phyloP scores from a whole-genome alignment of 129 eudicot genomes.

The Cynara cardunculus region DNA sequence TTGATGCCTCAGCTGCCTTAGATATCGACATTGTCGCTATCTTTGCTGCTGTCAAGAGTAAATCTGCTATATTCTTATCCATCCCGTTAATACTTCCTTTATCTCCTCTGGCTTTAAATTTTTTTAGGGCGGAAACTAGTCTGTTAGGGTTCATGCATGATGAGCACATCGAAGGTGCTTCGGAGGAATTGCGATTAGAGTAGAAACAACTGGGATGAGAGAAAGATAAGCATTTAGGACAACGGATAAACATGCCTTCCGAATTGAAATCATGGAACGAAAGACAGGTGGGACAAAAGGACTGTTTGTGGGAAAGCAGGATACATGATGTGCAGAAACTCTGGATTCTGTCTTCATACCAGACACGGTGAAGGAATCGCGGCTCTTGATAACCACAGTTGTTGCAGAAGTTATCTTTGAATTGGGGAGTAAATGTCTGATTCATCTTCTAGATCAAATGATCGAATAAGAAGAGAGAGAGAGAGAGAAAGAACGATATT shows the following conservation, averaged over 20 bases:
- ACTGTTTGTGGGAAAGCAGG: neutral
- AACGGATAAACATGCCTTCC: neutral
- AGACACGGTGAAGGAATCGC: constrained; percentile 11
- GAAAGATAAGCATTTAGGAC: neutral
- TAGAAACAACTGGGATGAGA: neutral
- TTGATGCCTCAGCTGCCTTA: too few species aligned
- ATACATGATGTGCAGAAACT: constrained; percentile 20
- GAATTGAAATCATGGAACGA: neutral
- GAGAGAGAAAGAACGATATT: neutral
- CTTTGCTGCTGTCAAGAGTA: constrained; percentile 13
- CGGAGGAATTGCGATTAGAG: neutral
- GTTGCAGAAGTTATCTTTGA: constrained; percentile 12
- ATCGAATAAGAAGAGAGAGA: neutral
- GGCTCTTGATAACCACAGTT: neutral
- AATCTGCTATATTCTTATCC: neutral
- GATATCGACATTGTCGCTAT: neutral
- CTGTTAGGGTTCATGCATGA: neutral
- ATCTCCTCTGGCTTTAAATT: neutral
- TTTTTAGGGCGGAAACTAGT: neutral
- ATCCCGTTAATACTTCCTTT: neutral
- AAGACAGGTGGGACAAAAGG: constrained; percentile 18
- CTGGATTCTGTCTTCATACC: neutral
- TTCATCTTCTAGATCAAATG: neutral
- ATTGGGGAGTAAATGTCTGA: neutral
- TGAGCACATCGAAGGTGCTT: neutral